Base-by-base conservation (phyloP, 225 moss, liverwort and hornwort species). In the Takakia lepidozioides region DNA sequence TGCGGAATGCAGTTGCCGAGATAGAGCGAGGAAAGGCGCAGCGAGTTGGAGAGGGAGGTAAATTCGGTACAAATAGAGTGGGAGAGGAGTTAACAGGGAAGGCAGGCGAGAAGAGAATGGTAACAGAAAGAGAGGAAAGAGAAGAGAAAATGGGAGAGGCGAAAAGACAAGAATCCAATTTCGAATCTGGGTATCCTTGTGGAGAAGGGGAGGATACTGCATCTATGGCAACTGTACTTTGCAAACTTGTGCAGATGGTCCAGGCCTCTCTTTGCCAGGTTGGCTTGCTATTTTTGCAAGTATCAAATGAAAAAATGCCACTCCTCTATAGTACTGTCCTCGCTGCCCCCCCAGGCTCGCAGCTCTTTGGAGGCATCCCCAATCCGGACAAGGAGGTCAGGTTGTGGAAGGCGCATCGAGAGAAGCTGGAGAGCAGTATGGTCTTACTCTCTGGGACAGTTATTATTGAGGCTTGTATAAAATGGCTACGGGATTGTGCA, bases 311-410 rank as follows among this genome's bases (percentile, higher is more conserved):
- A 38, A 89, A 87, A 60, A 82, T 80, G 78, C 93, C 93, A 10
- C 70, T 95, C 57, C 68, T 95, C 1, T 95, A 72, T 20, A 82
- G 76, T 24, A 88, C 84, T 39, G 80, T 73, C 6, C 63, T 95
- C 23, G 73, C 86, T 16, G 78, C 80, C 13, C 75, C 93, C 22
- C 93, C 93, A 0, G 93, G 81, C 5, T 95, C 89, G 45, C 89
- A 95, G 81, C 80, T 89, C 28, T 95, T 95, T 59, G 89, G 93
- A 41, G 93, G 93, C 19, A 95, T 95, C 49, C 93, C 93, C 22
- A 77, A 78, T 64, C 93, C 89, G 8, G 93, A 89, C 27, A 52
- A 67, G 62, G 93, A 95, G 60, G 82, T 82, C 47, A 53, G 59
- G 20, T 63, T 79, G 43, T 95, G 93, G 93, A 89, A 86, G 54